Conservation (phyloP, 2,329 filamentous ascomycete species). For the Chaetomiaceae sp. region DNA sequence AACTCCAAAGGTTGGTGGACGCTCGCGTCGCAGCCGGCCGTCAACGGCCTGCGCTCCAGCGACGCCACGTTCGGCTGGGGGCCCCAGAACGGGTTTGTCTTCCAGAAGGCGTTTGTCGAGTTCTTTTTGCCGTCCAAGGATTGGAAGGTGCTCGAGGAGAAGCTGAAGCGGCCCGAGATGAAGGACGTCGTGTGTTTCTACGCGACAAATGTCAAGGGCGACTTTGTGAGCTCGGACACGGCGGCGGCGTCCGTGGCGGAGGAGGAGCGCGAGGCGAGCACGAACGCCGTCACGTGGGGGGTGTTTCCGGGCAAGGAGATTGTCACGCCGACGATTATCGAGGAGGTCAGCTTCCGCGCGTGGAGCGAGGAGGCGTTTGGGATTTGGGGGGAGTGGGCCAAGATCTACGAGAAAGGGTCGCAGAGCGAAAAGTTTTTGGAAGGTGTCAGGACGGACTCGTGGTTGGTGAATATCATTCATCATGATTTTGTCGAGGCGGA, state of each 20-base stretch:
- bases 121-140: constrained; percentile 78
- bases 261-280: constrained; percentile 45
- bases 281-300: constrained; percentile 96
- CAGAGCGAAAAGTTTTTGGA: constrained; percentile 69
- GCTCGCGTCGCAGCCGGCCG: constrained; percentile 88
- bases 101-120: constrained; percentile 97
- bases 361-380: constrained; percentile 96
- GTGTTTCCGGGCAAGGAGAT: constrained; percentile 96
- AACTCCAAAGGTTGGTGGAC: constrained; percentile 92
- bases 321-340: constrained; percentile 92
- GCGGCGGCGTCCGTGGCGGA: constrained; percentile 12
- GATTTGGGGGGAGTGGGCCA: constrained; percentile 91
- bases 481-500: constrained; percentile 70
- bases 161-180: constrained; percentile 55
- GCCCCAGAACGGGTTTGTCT: constrained; percentile 86
- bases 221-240: constrained; percentile 68
- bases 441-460: constrained; percentile 63
- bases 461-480: constrained; percentile 89
- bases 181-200: constrained; percentile 78
- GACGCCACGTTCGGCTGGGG: constrained; percentile 90
- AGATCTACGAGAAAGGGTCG: constrained; percentile 74
- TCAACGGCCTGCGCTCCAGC: constrained; percentile 75
- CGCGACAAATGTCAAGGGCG: constrained; percentile 72
- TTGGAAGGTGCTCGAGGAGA: constrained; percentile 63
- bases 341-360: constrained; percentile 86